Percentiles rank a stretch among this genome's conserved stretches.
phyloP scores from a whole-genome alignment of 2,329 filamentous ascomycete genomes.

The Verticillium dahliae region DNA sequence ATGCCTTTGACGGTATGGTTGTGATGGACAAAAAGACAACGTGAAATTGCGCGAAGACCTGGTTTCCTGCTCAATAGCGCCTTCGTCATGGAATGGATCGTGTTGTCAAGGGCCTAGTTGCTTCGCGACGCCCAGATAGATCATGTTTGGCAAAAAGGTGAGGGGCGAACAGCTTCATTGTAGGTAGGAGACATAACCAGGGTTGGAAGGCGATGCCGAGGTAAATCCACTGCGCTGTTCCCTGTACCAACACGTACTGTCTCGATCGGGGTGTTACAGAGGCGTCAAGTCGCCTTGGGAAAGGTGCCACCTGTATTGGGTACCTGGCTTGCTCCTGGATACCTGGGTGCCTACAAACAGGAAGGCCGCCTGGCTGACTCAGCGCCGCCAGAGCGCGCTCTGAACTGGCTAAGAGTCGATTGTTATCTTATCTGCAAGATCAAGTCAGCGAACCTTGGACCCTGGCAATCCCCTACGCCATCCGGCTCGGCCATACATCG shows the following conservation, averaged over 20 bases:
- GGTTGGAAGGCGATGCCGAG: too few species aligned
- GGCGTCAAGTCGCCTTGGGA: too few species aligned
- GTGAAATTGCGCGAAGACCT: background rate
- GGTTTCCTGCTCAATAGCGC: background rate
- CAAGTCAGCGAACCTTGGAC: background rate
- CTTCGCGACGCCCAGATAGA: too few species aligned
- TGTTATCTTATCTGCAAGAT: background rate
- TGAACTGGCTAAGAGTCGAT: background rate
- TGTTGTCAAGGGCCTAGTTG: too few species aligned
- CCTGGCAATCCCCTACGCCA: background rate
- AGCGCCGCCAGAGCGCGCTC: too few species aligned
- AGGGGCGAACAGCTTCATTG: background rate
- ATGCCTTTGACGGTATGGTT: slow-evolving; percentile 33
- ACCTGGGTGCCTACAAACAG: background rate
- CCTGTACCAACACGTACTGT: too few species aligned
- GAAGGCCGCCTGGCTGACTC: too few species aligned
- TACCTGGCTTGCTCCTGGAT: background rate
- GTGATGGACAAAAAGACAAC: background rate
- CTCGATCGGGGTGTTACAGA: too few species aligned
- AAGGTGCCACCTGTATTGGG: too few species aligned
- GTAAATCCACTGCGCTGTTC: too few species aligned
- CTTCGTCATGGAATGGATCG: background rate
- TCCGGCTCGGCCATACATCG: background rate
- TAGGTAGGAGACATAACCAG: too few species aligned
- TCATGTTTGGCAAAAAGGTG: background rate